Evolutionary conservation across 108 stramenopile species (phyloP).

Genomic region (Fistulifera pelliculosa): DNA sequence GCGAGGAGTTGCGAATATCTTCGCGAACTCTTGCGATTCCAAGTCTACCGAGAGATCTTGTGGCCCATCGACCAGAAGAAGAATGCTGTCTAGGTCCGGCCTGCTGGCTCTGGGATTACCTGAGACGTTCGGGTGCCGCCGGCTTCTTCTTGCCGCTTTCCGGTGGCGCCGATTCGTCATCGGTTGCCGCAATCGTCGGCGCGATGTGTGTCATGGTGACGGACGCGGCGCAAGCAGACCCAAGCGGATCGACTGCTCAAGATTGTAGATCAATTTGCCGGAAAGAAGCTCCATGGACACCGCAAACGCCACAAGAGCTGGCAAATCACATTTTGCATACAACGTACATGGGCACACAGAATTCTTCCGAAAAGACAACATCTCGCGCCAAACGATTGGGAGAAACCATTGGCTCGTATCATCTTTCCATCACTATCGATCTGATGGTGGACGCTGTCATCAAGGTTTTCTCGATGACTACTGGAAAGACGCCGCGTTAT

Average conservation of each 20-base stretch:
- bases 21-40: not conserved
- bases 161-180: slow-evolving; percentile 94
- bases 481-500: slow-evolving; percentile 78
- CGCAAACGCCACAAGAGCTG: slow-evolving; percentile 73
- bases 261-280: slow-evolving; percentile 63
- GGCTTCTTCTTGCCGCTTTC: slow-evolving; percentile 95
- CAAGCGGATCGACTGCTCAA: slow-evolving; percentile 40
- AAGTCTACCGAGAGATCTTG: slow-evolving; percentile 13
- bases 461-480: slow-evolving; percentile 69
- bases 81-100: slow-evolving; percentile 97
- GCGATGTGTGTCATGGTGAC: slow-evolving; percentile 90
- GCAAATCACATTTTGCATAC: slow-evolving; percentile 86
- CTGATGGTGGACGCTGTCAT: slow-evolving; percentile 80
- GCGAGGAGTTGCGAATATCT: not conserved
- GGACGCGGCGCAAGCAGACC: slow-evolving; percentile 46
- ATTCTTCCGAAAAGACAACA: slow-evolving; percentile 76
- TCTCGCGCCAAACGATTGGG: slow-evolving; percentile 80
- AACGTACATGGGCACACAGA: slow-evolving; percentile 92
- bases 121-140: slow-evolving; percentile 84
- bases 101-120: slow-evolving; percentile 99
- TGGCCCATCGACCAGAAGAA: slow-evolving; percentile 77
- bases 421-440: slow-evolving; percentile 87
- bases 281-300: slow-evolving; percentile 54
- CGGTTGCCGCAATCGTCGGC: slow-evolving; percentile 92
- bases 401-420: slow-evolving; percentile 85